Evolutionary conservation across 352 stramenopile species (phyloP), one percentile per base, ranked within the genome.

Genomic region (Globisporangium uncinulatum): DNA sequence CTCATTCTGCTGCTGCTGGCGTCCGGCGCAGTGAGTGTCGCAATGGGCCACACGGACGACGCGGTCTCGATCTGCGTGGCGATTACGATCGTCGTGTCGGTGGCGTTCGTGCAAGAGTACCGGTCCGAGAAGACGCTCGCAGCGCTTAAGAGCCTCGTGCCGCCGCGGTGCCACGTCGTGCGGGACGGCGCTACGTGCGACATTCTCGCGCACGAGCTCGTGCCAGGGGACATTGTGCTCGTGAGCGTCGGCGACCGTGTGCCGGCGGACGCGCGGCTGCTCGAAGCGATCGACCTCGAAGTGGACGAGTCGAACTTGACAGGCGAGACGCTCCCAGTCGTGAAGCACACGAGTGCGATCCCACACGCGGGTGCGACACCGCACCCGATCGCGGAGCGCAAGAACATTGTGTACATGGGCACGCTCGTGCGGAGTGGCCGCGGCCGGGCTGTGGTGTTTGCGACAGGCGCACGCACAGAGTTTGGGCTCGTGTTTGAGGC

Each of bases 361-460:
- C 69, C 76, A 6, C 76, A 29, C 24, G 24, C 24, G 24, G 4
- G 24, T 29, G 24, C 24, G 24, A 29, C 24, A 4, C 24, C 24
- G 45, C 79, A 90, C 29, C 70, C 81, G 14, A 73, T 94, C 41
- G 82, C 84, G 7, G 84, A 94, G 51, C 74, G 82, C 21, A 92
- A 91, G 56, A 83, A 99, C 70, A 82, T 99, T 34, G 76, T 97
- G 13, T 99, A 99, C 79, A 97, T 97, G 82, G 96, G 96, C 31
- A 99, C 96, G 20, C 77, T 99, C 17, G 90, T 99, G 29, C 94
- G 88, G 36, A 76, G 74, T 15, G 97, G 97, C 5, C 79, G 92
- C 21, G 96, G 86, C n/a, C 79, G 87, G 56, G 96, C 92, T 10
- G 69, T 99, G 1, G 96, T 99, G 14, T 80, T 97, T 49, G 85